Base-by-base conservation (phyloP, 140 eudicot species). In the Senecio squalidus region DNA sequence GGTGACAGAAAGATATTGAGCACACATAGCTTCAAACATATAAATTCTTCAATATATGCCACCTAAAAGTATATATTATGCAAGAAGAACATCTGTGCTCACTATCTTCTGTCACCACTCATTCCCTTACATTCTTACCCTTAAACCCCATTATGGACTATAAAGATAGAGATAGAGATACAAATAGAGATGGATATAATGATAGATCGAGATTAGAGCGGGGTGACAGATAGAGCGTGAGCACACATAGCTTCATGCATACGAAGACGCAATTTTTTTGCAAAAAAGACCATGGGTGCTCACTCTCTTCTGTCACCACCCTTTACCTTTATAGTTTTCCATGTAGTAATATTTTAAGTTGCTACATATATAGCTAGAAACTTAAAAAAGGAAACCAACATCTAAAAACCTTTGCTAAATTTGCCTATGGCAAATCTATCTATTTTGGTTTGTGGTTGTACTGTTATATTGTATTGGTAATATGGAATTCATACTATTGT, bases 231-330 rank as follows among this genome's bases (percentile, higher is more conserved):
- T 31, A 55, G 61, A 55, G 43, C 24, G 45, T 55, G 61, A 55
- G 61, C 61, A 55, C 61, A 55, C 61, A 55, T 55, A 27, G 55
- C 36, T 54, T 41, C 31, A 54, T 14, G 63, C 63, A 52, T 24
- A 13, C 13, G 15, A 2, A 36, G 21, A 30, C 20, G 11, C 10
- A 27, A n/a, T n/a, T 6, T 18, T 45, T 62, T 23, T 40, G 47
- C 56, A 66, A 8, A 15, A 50, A 54, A 54, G 63, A 54, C 26
- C 72, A 54, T 66, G 30, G 25, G 72, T 66, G 72, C 47, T 66
- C 64, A 54, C 64, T 54, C 72, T 66, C 72, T 66, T 66, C 56
- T 54, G 64, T 77, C 78, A 66, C 60, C 78, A 59, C 78, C 74
- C 59, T 68, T 39, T 60, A 70, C 64, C 75, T 61, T 59, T 16